Base-by-base conservation (phyloP, 2,329 filamentous ascomycete genomes). In the Podosphaera leucotricha region DNA sequence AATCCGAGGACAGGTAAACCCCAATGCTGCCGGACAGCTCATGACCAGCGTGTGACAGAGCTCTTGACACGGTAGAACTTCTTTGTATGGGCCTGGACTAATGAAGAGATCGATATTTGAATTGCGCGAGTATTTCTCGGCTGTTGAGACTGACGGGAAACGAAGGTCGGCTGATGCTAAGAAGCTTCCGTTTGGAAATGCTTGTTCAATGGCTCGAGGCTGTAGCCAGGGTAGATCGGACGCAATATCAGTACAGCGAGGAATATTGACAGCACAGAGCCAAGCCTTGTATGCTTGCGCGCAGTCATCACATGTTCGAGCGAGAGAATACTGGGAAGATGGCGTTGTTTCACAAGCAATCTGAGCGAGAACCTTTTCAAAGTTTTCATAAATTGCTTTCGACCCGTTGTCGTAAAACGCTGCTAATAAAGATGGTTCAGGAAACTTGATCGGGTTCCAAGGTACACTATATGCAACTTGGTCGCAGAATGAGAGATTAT, bases 221-320 rank as follows among this genome's bases (percentile, higher is more conserved):
- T 76, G 71, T 8, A 58, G 61, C 49, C 66, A 59, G 1, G 65
- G 44, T 13, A 66, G 64, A 1, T 59, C 54, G 41, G 67, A 72
- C 43, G 68, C 72, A 54, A 81, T 90, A 62, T 94, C 87, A 55
- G 83, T 78, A 64, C 90, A 98, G 24, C 86, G 80, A 1, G 90
- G 90, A 48, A 98, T 90, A 15, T 76, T 80, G 22, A 95, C 85
- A 20, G 83, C 80, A 64, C 90, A 98, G 18, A 98, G 75, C 90
- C 90, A 98, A 55, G 76, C 68, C 60, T 92, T 94, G 68, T 98
- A 98, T 7, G 84, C 83, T 0, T 58, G 55, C 15, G 66, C 72
- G 61, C 90, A 98, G 59, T 92, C 71, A 38, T 65, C 60, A 64
- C 90, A 98, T 52, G 62, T 72, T 37, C 76, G 72, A 1, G 75